Base-by-base conservation (phyloP, 805 yeast genomes). In the Starmerella asiatica region DNA sequence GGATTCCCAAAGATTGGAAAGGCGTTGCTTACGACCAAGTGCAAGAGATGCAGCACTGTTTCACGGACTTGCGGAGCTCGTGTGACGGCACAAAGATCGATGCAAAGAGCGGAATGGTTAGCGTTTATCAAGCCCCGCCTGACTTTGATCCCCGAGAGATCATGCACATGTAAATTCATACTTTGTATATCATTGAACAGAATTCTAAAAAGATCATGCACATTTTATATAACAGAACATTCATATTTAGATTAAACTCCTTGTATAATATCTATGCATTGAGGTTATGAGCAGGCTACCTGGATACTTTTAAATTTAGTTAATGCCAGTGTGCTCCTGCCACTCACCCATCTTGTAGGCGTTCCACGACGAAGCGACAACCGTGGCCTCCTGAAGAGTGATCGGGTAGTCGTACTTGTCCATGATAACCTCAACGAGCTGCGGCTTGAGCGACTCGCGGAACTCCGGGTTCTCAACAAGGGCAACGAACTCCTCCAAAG, bases 321-420 rank as follows among this genome's bases (percentile, higher is more conserved):
- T 33, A 23, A 29, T 30, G 30, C 45, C 45, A 19, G 29, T 38
- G 31, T 21, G 17, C 39, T 39, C 39, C 29, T 34, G 32, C 47
- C 47, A 46, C 39, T 43, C 42, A 30, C 41, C 45, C 26, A 23
- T 32, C 45, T 46, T 40, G 49, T 46, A 46, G 8, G 45, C 31
- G 30, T 28, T 33, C 45, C 43, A 38, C 27, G 47, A 37, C 29
- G 49, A 45, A 28, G 38, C 37, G 19, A 44, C 37, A 14, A 43
- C 44, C 23, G 44, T 42, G 16, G 37, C 24, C 44, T 43, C 35
- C 27, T 45, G 48, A 18, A 79, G 67, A 51, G 77, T 68, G 70
- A 75, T 67, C 16, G 86, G 85, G 50, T 71, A 72, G 56, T 79
- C 88, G 52, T 69, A 54, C 46, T 61, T 62, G 43, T 67, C 79